Evolutionary conservation across 257 asterid genomes (phyloP).

Genomic region (Primulina eburnea): DNA sequence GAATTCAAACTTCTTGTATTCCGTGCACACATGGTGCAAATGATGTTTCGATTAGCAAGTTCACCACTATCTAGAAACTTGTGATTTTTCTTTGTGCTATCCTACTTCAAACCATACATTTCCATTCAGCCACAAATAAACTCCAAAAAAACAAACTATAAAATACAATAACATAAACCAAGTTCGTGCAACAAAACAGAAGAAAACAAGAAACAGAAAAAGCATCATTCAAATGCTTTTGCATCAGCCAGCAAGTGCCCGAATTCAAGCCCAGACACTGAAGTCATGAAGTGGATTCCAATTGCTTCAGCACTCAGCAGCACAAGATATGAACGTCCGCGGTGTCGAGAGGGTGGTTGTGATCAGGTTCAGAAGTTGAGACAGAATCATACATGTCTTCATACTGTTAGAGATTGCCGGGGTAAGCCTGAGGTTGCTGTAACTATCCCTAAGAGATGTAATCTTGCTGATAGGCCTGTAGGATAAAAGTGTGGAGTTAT

Average conservation of each 20-base stretch:
- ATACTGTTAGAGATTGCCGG: conserved; percentile 45
- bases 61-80: too few species aligned
- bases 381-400: conserved; percentile 38
- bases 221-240: conserved; percentile 21
- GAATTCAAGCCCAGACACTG: conserved; percentile 30
- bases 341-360: conserved; percentile 33
- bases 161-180: too few species aligned
- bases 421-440: conserved; percentile 37
- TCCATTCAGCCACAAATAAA: too few species aligned
- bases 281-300: conserved; percentile 36
- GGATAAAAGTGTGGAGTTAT: conserved; percentile 43
- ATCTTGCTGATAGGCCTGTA: conserved; percentile 43
- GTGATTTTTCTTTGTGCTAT: too few species aligned
- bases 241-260: conserved; percentile 38
- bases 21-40: not conserved
- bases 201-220: not conserved
- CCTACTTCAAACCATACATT: not conserved
- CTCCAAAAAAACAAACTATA: too few species aligned
- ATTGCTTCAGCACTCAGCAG: conserved; percentile 30
- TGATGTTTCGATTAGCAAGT: too few species aligned
- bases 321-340: conserved; percentile 28
- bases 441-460: conserved; percentile 42
- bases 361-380: conserved; percentile 35
- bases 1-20: not conserved
- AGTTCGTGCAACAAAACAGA: not conserved